These are phyloP conservation scores for Marasmius tenuissimus DNA, from an alignment of 1,284 basidiomycete genomes.

Conservation along the genomic window DNA sequence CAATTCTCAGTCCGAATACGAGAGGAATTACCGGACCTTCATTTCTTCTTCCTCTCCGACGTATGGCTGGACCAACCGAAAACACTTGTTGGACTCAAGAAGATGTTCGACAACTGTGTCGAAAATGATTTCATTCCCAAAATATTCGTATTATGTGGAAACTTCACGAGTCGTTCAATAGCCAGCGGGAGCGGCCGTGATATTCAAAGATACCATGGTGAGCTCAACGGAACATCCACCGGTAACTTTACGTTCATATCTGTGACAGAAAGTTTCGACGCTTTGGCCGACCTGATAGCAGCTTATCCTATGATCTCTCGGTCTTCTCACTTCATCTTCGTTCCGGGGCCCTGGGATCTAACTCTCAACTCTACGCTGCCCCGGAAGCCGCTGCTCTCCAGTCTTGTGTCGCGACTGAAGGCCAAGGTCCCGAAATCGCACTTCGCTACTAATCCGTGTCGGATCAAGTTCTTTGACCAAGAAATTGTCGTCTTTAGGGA, in stretches of 20 bases:
- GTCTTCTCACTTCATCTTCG: conserved; percentile 87
- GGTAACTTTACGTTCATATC: conserved; percentile 5
- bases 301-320: conserved; percentile 78
- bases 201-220: conserved; percentile 84
- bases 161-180: conserved; percentile 86
- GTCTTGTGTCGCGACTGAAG: conserved; percentile 69
- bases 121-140: conserved; percentile 85
- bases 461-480: conserved; percentile 94
- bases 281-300: conserved; percentile 81
- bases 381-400: conserved; percentile 74
- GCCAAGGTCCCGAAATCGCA: conserved; percentile 75
- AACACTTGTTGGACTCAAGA: conserved; percentile 77
- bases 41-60: conserved; percentile 95
- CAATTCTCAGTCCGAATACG: conserved; percentile 61
- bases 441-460: conserved; percentile 91
- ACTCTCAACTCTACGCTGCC: conserved; percentile 79
- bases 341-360: conserved; percentile 92
- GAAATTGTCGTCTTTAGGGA: conserved; percentile 95
- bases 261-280: conserved; percentile 77
- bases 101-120: conserved; percentile 91
- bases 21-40: conserved; percentile 71
- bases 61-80: conserved; percentile 91
- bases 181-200: conserved; percentile 77
- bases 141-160: conserved; percentile 91
- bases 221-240: conserved; percentile 5